Conservation (phyloP, 2,329 filamentous ascomycete genomes). For the Laburnicola sp. region DNA sequence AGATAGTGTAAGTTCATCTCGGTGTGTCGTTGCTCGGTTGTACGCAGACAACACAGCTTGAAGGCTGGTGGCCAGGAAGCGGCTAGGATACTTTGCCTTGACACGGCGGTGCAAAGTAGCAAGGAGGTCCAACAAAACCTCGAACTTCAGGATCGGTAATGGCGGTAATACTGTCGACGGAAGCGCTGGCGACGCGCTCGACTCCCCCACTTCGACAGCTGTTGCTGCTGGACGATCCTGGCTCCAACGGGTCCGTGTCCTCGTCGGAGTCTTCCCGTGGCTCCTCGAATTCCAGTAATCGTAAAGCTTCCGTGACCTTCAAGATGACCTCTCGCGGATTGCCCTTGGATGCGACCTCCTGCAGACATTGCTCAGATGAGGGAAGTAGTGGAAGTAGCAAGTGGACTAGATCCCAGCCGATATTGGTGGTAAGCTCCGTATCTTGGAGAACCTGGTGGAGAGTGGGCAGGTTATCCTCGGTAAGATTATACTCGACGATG, state of each 20-base stretch:
- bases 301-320: slow-evolving; percentile 74
- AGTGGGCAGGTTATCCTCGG: slow-evolving; percentile 65
- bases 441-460: slow-evolving; percentile 72
- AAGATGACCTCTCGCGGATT: slow-evolving; percentile 82
- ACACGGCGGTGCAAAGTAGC: slow-evolving; percentile 73
- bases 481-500: slow-evolving; percentile 73
- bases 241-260: slow-evolving; percentile 41
- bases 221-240: slow-evolving; percentile 18
- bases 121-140: slow-evolving; percentile 70
- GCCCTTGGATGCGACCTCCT: slow-evolving; percentile 73
- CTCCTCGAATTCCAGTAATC: slow-evolving; percentile 57
- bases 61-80: slow-evolving; percentile 76
- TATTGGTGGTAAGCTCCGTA: slow-evolving; percentile 69
- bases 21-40: slow-evolving; percentile 57
- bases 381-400: slow-evolving; percentile 69
- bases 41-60: slow-evolving; percentile 71
- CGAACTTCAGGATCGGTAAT: slow-evolving; percentile 61
- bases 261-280: slow-evolving; percentile 60
- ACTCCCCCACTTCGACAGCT: slow-evolving; percentile 35
- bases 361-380: slow-evolving; percentile 68
- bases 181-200: slow-evolving; percentile 35
- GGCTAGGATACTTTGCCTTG: slow-evolving; percentile 75
- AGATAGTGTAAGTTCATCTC: slow-evolving; percentile 68
- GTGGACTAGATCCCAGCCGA: slow-evolving; percentile 83
- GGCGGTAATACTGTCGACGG: slow-evolving; percentile 36